Base-by-base conservation (phyloP, 768 basidiomycete species). In the Hygrophoropsis aurantiaca region DNA sequence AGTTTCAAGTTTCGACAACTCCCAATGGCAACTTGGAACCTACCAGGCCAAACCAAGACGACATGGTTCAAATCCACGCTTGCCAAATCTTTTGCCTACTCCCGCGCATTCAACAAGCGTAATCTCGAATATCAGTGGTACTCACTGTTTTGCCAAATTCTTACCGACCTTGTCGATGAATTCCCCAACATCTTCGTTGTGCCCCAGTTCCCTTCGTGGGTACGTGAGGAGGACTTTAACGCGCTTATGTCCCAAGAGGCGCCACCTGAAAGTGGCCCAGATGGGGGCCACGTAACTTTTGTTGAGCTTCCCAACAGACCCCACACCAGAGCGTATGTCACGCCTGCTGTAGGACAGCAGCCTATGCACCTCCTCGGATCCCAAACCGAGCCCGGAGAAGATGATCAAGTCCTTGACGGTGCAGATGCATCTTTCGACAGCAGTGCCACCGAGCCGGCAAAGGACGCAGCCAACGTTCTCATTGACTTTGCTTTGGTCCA, bases 101-200 rank as follows among this genome's bases (percentile, higher is more conserved):
- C 44, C 24, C 33, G 20, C 32, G 25, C 33, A 4, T 37, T 45
- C 21, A 45, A 45, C 11, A 6, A 19, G 1, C 19, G 44, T 3
- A 45, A 45, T 24, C 7, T 39, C 8, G 36, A 46, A 26, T 19
- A 40, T 15, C 11, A 10, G 11, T 46, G 44, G 44, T 46, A 39
- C 18, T 36, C 44, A 18, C 10, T 38, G 11, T 46, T 23, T 23
- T 24, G 25, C 25, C 26, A 15, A 3, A 42, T 27, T 5, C 41
- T 42, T 15, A 18, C 25, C 25, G 41, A 42, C 24, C 25, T 42
- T 30, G 41, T 26, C 13, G 23, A 21, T 9, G 23, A 25, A 11
- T 9, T 20, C 4, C 35, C 44, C 10, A 46, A 46, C 20, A 15
- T 46, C 5, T 36, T 39, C 6, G 44, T 46, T n/a, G 44, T 36